Conservation (phyloP, 768 basidiomycete genomes). For the Lentinula guzmanii region DNA sequence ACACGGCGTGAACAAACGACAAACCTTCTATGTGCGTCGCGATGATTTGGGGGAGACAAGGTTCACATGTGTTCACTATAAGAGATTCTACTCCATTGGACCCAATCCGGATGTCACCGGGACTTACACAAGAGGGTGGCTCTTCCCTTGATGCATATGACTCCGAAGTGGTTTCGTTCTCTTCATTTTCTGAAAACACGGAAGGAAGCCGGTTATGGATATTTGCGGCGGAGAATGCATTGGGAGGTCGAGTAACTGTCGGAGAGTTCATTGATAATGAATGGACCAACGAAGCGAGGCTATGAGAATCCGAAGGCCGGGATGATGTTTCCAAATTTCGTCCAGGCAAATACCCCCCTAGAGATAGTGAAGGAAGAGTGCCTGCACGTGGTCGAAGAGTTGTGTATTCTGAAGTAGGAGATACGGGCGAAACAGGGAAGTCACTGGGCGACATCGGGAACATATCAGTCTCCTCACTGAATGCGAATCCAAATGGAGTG, state of each 20-base stretch:
- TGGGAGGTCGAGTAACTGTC: constrained; percentile 23
- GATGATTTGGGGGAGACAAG: constrained; percentile 54
- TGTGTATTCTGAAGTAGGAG: constrained; percentile 2
- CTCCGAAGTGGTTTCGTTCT: too few relatives aligned
- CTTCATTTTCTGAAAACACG: neutral
- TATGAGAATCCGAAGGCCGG: constrained; percentile 15
- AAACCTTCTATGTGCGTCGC: constrained; percentile 69
- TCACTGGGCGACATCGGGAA: neutral
- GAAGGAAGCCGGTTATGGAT: neutral
- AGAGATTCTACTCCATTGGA: constrained; percentile 29
- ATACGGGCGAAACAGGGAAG: constrained; percentile 4
- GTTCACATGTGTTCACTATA: constrained; percentile 60
- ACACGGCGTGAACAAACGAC: constrained; percentile 12
- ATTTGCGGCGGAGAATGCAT: constrained; percentile 13
- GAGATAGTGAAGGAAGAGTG: constrained; percentile 26
- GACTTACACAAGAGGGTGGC: constrained; percentile 29
- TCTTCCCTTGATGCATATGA: constrained; percentile 2
- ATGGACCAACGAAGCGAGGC: constrained; percentile 33
- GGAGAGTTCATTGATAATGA: constrained; percentile 34
- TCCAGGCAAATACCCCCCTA: constrained; percentile 8
- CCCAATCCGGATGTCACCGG: constrained; percentile 26
- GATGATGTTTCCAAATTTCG: constrained; percentile 14
- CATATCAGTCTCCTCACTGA: neutral
- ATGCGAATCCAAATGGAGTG: constrained; percentile 1
- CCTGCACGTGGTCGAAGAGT: constrained; percentile 34